Conservation (phyloP, 768 basidiomycete species). For the Mycena chlorophos region DNA sequence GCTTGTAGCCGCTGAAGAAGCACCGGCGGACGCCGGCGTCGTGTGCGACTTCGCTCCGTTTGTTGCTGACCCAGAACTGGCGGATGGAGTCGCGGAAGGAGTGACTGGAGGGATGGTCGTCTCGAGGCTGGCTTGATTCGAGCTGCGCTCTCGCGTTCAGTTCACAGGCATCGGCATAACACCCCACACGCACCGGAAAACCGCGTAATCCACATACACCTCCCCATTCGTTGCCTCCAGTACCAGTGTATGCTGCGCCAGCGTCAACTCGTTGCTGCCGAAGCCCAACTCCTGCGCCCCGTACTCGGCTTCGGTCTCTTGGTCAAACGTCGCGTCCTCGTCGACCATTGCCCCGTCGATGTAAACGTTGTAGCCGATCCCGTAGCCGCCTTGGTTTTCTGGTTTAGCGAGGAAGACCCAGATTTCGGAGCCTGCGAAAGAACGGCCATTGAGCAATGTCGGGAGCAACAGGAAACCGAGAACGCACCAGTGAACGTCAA, state of each 20-base stretch:
- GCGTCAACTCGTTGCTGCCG: background rate
- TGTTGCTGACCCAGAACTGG: background rate
- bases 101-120: slow-evolving; percentile 11
- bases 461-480: background rate
- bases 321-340: background rate
- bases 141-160: background rate
- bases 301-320: slow-evolving; percentile 9
- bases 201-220: slow-evolving; percentile 16
- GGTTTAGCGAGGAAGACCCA: slow-evolving; percentile 21
- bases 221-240: background rate
- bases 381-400: background rate
- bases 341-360: slow-evolving; percentile 5
- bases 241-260: slow-evolving; percentile 3
- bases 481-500: slow-evolving; percentile 16
- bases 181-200: slow-evolving; percentile 14
- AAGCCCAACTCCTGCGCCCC: slow-evolving; percentile 1
- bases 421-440: slow-evolving; percentile 3
- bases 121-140: slow-evolving; percentile 9
- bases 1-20: background rate
- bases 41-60: background rate
- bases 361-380: slow-evolving; percentile 4
- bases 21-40: background rate
- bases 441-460: background rate
- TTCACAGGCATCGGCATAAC: background rate
- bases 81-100: background rate